Evolutionary conservation across 306 rosid species (phyloP).

Genomic region (Amphicarpaea edgeworthii): DNA sequence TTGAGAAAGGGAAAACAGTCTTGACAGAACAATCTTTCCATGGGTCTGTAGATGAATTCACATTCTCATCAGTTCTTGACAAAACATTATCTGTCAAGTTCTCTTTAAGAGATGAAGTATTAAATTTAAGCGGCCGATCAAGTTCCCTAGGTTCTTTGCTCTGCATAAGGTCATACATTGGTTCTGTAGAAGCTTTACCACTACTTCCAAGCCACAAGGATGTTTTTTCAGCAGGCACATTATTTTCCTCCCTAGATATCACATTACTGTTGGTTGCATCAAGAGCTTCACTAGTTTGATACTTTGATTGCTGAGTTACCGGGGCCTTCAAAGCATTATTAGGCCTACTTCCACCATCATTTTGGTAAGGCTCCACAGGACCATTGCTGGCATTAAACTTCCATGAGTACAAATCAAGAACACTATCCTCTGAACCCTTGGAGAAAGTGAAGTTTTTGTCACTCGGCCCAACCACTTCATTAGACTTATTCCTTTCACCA

Average conservation of each 20-base stretch:
- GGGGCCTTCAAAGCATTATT: constrained; percentile 51
- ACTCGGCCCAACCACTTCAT: constrained; percentile 69
- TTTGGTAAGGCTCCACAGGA: constrained; percentile 56
- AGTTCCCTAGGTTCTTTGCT: constrained; percentile 61
- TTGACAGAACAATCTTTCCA: constrained; percentile 88
- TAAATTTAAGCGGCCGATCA: constrained; percentile 62
- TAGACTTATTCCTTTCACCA: constrained; percentile 67
- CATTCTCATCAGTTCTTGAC: constrained; percentile 69
- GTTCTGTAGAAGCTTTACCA: constrained; percentile 61
- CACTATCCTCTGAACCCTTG: constrained; percentile 70
- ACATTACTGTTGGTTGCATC: constrained; percentile 54
- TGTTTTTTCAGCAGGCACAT: constrained; percentile 60
- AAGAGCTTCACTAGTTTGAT: constrained; percentile 52
- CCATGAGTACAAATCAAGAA: constrained; percentile 80
- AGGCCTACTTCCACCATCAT: constrained; percentile 53
- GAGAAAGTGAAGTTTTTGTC: constrained; percentile 69
- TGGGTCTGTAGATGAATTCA: constrained; percentile 63
- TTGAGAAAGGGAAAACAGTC: constrained; percentile 81
- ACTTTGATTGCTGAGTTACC: constrained; percentile 55
- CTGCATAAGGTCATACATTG: constrained; percentile 53
- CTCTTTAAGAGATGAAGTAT: constrained; percentile 61
- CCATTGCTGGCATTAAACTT: constrained; percentile 73
- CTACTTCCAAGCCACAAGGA: constrained; percentile 70
- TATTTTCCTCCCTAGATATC: constrained; percentile 57
- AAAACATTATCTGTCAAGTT: constrained; percentile 67